These are phyloP conservation scores for Prunus armeniaca DNA, from an alignment of 306 rosid genomes.

Conservation along the genomic window DNA sequence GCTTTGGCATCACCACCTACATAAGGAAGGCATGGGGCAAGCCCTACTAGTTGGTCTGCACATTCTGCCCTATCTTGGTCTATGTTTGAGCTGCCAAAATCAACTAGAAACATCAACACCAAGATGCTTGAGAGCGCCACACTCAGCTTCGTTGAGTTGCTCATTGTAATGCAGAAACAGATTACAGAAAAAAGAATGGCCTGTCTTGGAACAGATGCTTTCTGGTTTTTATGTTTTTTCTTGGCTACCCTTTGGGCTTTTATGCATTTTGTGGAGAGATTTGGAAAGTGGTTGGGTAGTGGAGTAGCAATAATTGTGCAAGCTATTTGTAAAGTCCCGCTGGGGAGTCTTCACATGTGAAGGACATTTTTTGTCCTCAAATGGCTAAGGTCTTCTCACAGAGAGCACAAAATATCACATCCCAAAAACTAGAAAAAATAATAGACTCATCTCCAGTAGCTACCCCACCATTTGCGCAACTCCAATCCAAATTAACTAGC, in stretches of 20 bases:
- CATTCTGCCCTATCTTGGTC: conserved; percentile 73
- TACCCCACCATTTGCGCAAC: not conserved
- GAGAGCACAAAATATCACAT: not conserved
- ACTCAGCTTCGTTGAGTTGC: conserved; percentile 1
- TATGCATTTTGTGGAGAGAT: not conserved
- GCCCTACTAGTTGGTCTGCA: conserved; percentile 43
- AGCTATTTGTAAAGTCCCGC: not conserved
- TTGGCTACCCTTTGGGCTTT: not conserved
- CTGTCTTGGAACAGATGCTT: not conserved
- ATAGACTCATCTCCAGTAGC: not conserved
- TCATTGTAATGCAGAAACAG: conserved; percentile 27
- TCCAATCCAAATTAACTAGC: not conserved
- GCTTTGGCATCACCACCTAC: conserved; percentile 53
- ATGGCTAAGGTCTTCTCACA: not conserved
- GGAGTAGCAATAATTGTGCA: conserved; percentile 6
- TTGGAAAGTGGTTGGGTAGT: not conserved
- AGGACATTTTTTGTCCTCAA: not conserved
- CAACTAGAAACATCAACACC: conserved; percentile 17
- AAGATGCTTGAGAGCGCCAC: conserved; percentile 13
- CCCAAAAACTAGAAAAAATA: not conserved
- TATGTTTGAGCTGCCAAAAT: conserved; percentile 38
- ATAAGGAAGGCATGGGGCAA: conserved; percentile 61
- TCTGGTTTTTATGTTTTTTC: not conserved
- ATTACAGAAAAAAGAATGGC: not conserved
- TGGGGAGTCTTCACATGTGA: not conserved